phyloP scores from a whole-genome alignment of 805 yeast species.

The Saccharomyces mikatae region DNA sequence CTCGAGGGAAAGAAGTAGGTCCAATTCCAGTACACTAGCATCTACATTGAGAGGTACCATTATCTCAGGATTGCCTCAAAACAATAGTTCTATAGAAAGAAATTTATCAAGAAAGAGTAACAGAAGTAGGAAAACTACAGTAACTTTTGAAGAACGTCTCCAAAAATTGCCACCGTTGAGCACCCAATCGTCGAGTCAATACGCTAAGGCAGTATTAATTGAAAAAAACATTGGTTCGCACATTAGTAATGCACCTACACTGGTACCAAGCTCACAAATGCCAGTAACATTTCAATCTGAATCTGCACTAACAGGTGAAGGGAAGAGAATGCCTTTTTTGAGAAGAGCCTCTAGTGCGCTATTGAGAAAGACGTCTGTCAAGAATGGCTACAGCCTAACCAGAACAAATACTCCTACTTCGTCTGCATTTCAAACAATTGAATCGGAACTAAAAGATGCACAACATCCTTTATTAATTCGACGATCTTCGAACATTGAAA shows the following conservation, averaged over 20 bases:
- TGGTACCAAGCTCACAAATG: not conserved
- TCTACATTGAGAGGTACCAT: not conserved
- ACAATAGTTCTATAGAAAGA: not conserved
- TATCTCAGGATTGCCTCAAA: not conserved
- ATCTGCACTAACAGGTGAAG: not conserved
- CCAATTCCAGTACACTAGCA: not conserved
- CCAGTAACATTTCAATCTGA: not conserved
- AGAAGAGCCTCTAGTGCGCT: slow-evolving; percentile 29
- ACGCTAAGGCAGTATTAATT: not conserved
- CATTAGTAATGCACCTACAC: not conserved
- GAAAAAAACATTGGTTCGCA: not conserved
- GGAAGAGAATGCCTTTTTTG: slow-evolving; percentile 17
- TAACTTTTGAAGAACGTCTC: slow-evolving; percentile 4
- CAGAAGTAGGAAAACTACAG: slow-evolving; percentile 7
- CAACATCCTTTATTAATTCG: slow-evolving; percentile 1
- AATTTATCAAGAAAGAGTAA: slow-evolving; percentile 12
- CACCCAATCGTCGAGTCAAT: not conserved
- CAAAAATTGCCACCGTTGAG: slow-evolving; percentile 4
- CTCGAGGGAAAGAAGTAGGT: not conserved
- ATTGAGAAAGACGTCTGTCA: slow-evolving; percentile 22
- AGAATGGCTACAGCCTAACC: not conserved
- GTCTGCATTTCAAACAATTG: not conserved
- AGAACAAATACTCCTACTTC: not conserved
- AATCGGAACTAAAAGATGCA: not conserved
- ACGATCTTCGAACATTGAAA: not conserved